Percentiles rank a stretch among this genome's conserved stretches.
phyloP scores from a whole-genome alignment of 2,329 filamentous ascomycete species.

The Penicillium corylophilum region DNA sequence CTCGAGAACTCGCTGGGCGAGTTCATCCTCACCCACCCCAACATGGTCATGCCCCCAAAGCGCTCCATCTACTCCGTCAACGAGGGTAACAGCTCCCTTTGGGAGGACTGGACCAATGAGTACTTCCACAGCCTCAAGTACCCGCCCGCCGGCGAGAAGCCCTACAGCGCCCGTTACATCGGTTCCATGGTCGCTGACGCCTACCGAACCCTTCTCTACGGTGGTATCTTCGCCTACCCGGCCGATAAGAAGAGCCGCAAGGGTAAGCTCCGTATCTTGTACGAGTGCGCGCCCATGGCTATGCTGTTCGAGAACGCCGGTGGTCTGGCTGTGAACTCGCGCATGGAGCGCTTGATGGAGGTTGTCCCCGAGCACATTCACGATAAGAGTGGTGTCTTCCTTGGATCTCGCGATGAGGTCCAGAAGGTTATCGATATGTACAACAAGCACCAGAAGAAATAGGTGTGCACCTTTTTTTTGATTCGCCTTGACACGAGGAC shows the following conservation, averaged over 20 bases:
- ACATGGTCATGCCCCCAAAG: conserved; percentile 82
- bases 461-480: conserved; percentile 2
- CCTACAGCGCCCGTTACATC: conserved; percentile 93
- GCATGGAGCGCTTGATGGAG: conserved; percentile 86
- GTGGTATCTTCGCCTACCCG: conserved; percentile 95
- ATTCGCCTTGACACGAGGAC: neutral
- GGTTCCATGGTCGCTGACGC: conserved; percentile 98
- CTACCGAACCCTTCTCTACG: conserved; percentile 91
- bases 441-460: conserved; percentile 50
- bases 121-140: conserved; percentile 91
- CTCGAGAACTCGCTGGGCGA: conserved; percentile 95
- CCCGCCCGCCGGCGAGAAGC: conserved; percentile 70
- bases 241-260: conserved; percentile 98
- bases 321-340: conserved; percentile 85
- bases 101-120: conserved; percentile 80
- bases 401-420: conserved; percentile 91
- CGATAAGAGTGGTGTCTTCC: conserved; percentile 91
- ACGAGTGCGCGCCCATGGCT: conserved; percentile 98
- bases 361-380: conserved; percentile 91
- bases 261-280: conserved; percentile 94
- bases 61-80: conserved; percentile 96
- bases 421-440: conserved; percentile 90
- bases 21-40: conserved; percentile 95
- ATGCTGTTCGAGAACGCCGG: conserved; percentile 99
- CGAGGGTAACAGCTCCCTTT: conserved; percentile 97